Percentiles rank a stretch among this genome's conserved stretches.
Evolutionary conservation across 1,284 basidiomycete genomes (phyloP).

Genomic region (Ustilago esculenta): DNA sequence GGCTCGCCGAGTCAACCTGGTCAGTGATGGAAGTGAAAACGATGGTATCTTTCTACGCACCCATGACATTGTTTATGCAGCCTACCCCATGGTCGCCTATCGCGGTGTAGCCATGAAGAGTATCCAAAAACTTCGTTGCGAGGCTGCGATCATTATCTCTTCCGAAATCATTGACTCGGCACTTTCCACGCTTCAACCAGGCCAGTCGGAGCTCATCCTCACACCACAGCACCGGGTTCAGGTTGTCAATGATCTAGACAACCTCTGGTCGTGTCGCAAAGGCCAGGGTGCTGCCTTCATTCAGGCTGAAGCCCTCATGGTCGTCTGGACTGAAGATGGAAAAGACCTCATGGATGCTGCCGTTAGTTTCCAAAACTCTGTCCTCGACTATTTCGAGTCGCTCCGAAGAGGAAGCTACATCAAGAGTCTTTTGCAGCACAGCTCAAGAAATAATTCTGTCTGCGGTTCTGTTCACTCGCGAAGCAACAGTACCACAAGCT

Average conservation of each 20-base stretch:
- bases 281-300: constrained; percentile 86
- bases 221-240: constrained; percentile 44
- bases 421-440: constrained; percentile 14
- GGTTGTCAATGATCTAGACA: constrained; percentile 71
- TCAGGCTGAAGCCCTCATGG: constrained; percentile 77
- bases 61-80: constrained; percentile 23
- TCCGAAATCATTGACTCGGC: constrained; percentile 82
- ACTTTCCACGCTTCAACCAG: constrained; percentile 69
- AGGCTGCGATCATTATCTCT: constrained; percentile 80
- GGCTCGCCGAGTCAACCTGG: constrained; percentile 30
- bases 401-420: constrained; percentile 19
- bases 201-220: constrained; percentile 41
- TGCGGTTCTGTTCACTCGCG: constrained; percentile 15
- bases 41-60: constrained; percentile 34
- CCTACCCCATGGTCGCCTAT: constrained; percentile 29
- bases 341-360: constrained; percentile 58
- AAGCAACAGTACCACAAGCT: constrained; percentile 16
- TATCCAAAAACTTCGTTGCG: constrained; percentile 69
- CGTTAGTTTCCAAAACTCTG: constrained; percentile 22
- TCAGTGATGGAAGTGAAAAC: constrained; percentile 13
- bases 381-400: constrained; percentile 31
- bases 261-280: constrained; percentile 77
- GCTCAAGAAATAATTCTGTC: constrained; percentile 13
- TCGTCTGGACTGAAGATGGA: constrained; percentile 81
- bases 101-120: constrained; percentile 76